Evolutionary conservation across 2,329 filamentous ascomycete genomes (phyloP).

Genomic region (Ascosphaera apis): DNA sequence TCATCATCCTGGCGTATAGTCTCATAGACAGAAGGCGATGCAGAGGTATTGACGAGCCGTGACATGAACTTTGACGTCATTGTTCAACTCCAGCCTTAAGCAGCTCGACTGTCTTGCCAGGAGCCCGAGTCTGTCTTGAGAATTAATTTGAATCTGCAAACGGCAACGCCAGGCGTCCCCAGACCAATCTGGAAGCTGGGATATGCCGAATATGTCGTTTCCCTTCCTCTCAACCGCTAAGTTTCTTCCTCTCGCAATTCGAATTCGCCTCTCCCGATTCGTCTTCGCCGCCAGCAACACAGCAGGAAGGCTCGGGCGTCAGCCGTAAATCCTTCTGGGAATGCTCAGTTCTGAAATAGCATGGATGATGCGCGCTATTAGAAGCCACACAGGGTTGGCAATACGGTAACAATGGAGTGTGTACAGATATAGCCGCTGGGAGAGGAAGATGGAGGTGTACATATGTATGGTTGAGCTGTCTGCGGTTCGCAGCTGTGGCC

Average conservation of each 20-base stretch:
- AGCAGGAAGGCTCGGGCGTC: too few relatives aligned
- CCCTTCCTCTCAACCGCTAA: too few relatives aligned
- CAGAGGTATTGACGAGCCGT: constrained; percentile 20
- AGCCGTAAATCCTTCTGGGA: not conserved
- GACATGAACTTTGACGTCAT: constrained; percentile 32
- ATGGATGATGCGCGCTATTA: not conserved
- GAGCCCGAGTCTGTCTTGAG: not conserved
- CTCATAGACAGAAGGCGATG: constrained; percentile 11
- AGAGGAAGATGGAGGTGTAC: not conserved
- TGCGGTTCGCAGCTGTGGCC: too few relatives aligned
- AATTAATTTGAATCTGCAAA: too few relatives aligned
- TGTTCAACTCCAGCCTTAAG: constrained; percentile 10
- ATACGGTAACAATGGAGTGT: not conserved
- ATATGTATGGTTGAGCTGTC: too few relatives aligned
- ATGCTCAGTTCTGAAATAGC: not conserved
- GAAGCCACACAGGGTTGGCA: not conserved
- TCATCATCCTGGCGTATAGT: constrained; percentile 11
- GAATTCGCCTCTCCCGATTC: too few relatives aligned
- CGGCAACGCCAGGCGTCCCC: too few relatives aligned
- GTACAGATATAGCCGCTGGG: not conserved
- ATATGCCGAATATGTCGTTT: too few relatives aligned
- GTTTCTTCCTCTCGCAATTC: too few relatives aligned
- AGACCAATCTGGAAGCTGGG: too few relatives aligned
- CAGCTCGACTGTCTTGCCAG: not conserved
- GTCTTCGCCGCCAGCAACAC: too few relatives aligned